Base-by-base conservation (phyloP, 1,284 basidiomycete genomes). In the Trichosporon coremiiforme region DNA sequence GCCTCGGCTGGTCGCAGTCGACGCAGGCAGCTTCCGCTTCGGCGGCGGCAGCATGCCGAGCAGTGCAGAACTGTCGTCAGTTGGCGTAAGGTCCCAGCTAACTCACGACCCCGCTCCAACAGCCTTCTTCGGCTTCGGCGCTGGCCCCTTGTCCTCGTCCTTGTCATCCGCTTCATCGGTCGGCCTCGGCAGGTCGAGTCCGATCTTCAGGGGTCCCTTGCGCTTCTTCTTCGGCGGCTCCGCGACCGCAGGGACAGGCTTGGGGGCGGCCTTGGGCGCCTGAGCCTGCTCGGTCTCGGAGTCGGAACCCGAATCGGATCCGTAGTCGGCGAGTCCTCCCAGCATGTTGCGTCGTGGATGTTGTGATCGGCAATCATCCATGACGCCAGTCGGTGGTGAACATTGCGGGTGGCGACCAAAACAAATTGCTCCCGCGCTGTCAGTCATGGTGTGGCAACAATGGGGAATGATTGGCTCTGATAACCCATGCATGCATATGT, bases 41-140 rank as follows among this genome's bases (percentile, higher is more conserved):
- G 83, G 83, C 60, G 82, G 73, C 0, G 83, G 83, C 10, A 84
- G 72, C 82, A 84, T 82, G 10, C 79, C 80, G 8, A 84, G 69
- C 63, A 84, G 68, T 1, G 80, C 70, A 5, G 82, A 82, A 6
- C 81, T 82, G 68, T 22, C 0, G 67, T 70, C 50, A 69, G 70
- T 45, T 20, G 9, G 29, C n/a, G 13, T 17, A n/a, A 3, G 17
- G 8, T 4, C 10, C 55, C 33, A 35, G 15, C 15, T n/a, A 62
- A 33, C 57, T 62, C 57, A 62, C 57, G 57, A 31, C 17, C 57
- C 57, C 12, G 57, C 57, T 9, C 57, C 57, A 22, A 62, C 57
- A 17, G 57, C 57, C 57, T 62, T 62, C 57, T 62, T 62, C 57
- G 57, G 31, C 31, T 33, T 62, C 57, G 57, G 57, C 33, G 57